These are phyloP conservation scores for Rhinocladiella mackenziei DNA, from an alignment of 2,329 filamentous ascomycete species.

Conservation along the genomic window DNA sequence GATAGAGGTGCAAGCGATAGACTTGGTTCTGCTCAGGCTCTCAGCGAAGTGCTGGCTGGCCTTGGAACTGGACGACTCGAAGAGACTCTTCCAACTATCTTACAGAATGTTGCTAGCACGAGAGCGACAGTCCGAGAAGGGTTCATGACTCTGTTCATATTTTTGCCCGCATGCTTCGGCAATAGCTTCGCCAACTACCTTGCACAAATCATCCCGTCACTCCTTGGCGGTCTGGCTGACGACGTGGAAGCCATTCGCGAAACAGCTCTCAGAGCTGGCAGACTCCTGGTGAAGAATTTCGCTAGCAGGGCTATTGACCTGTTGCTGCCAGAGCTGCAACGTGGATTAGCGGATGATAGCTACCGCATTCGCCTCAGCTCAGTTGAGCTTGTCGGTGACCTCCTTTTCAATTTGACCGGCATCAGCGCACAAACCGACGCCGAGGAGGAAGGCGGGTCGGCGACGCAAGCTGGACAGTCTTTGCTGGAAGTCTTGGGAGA, in stretches of 20 bases:
- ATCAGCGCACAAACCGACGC: constrained; percentile 74
- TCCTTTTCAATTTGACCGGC: constrained; percentile 95
- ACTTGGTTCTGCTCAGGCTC: constrained; percentile 90
- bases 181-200: constrained; percentile 98
- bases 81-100: constrained; percentile 90
- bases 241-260: constrained; percentile 96
- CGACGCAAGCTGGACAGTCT: constrained; percentile 85
- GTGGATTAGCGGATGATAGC: constrained; percentile 93
- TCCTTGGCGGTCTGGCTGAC: constrained; percentile 88
- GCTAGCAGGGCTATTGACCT: constrained; percentile 91
- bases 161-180: constrained; percentile 96
- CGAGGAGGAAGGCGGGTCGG: constrained; percentile 72
- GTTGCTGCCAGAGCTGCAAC: constrained; percentile 87
- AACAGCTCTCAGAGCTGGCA: constrained; percentile 88
- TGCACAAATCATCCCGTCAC: constrained; percentile 90
- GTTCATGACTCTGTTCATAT: constrained; percentile 99
- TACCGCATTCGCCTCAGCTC: constrained; percentile 98
- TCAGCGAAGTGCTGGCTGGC: constrained; percentile 92
- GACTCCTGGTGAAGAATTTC: constrained; percentile 96
- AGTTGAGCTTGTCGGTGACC: constrained; percentile 91
- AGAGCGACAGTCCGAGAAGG: constrained; percentile 91
- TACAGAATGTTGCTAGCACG: constrained; percentile 90
- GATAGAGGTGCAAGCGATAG: constrained; percentile 95
- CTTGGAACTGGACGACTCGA: constrained; percentile 88
- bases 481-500: constrained; percentile 90